Evolutionary conservation across 768 basidiomycete genomes (phyloP), one percentile per base, ranked within the genome.

Genomic region (Phanerochaete sordida): DNA sequence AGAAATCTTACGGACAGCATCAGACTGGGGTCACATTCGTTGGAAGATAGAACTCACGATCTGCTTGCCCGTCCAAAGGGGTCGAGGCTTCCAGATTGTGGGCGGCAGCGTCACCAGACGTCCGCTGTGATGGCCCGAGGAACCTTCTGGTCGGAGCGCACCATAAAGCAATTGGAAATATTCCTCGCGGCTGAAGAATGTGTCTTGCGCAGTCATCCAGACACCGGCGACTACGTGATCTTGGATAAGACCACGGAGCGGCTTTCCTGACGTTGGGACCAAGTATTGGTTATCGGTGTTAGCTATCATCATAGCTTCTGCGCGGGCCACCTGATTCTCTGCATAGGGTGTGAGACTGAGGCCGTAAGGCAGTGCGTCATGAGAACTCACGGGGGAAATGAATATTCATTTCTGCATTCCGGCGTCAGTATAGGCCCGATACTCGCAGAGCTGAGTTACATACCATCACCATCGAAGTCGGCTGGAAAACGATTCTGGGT

Each of bases 271-370:
- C 1, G 97, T 99, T 19, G 97, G 95, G 9, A 96, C 94, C n/a
- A 99, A 84, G 72, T 99, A 99, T 73, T 99, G 97, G 64, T 96
- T 95, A 71, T 98, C 95, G 5, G 95, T 98, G 72, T 98, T 98
- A 64, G 97, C 94, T 65, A 99, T 93, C 70, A 90, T 81, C 79
- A 85, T 86, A 4, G 95, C 94, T 73, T 99, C 97, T 1, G 96
- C 91, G 59, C 95, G 87, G 47, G 97, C 95, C 44, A 95, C 85
- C 69, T 96, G 90, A 66, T 95, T 96, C 77, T 99, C 93, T 95
- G 26, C 11, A 46, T 24, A 35, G 8, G 8, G 26, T 66, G 23
- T 65, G 57, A 30, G 56, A 31, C 26, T 65, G 19, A 26, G 21
- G 8, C 39, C 16, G 21, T 8, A 24, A 27, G 23, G 16, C 16